phyloP scores from a whole-genome alignment of 2,329 filamentous ascomycete genomes.

The Coleophoma eucalyptorum region DNA sequence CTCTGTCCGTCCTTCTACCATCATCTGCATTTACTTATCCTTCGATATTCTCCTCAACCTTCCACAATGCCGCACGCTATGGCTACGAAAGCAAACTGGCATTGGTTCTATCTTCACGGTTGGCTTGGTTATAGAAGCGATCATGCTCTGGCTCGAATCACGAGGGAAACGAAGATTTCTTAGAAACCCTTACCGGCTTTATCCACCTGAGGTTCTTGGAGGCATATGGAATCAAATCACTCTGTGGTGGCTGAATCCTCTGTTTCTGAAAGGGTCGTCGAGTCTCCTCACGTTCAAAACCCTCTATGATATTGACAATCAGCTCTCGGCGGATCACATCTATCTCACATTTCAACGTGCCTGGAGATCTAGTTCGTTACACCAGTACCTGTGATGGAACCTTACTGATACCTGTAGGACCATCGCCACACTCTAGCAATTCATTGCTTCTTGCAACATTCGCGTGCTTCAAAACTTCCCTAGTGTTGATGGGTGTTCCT shows the following conservation, averaged over 20 bases:
- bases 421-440: not conserved
- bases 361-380: too few relatives aligned
- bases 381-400: not conserved
- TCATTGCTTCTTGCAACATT: not conserved
- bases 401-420: not conserved
- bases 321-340: not conserved
- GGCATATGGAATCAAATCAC: constrained; percentile 24
- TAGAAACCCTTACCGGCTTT: not conserved
- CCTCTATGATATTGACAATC: not conserved
- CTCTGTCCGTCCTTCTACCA: not conserved
- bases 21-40: not conserved
- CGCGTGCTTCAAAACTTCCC: not conserved
- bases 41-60: not conserved
- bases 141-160: not conserved
- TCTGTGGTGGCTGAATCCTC: constrained; percentile 32
- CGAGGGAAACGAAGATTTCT: not conserved
- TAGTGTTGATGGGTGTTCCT: not conserved
- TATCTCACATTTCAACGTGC: too few relatives aligned
- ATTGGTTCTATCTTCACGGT: not conserved
- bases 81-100: not conserved
- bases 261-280: constrained; percentile 15
- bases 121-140: not conserved
- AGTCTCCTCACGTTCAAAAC: not conserved
- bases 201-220: constrained; percentile 15
- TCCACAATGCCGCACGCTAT: not conserved